Base-by-base conservation (phyloP, 2,329 filamentous ascomycete species). In the Apiospora sp. region DNA sequence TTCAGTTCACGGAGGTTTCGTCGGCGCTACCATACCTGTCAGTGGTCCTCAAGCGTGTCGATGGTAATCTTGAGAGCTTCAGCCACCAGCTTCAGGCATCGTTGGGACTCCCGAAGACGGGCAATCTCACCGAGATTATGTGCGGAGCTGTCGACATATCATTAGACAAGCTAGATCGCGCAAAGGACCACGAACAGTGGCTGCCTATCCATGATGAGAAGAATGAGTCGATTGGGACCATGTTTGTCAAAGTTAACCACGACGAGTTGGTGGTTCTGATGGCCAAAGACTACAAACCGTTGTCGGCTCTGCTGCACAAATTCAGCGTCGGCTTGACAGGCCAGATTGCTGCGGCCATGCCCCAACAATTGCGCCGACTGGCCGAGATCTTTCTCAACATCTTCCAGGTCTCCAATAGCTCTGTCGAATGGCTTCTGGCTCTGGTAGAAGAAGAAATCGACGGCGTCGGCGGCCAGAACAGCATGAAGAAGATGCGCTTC, bases 371-470 rank as follows among this genome's bases (percentile, higher is more conserved):
- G 46, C 92, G 93, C 71, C 88, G 90, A n/a, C 82, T 98, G 12
- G 93, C 95, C 2, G 95, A 98, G 79, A 91, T 93, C 41, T 90
- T 98, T 49, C 85, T 98, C 75, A 97, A 98, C 80, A 97, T 99
- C 70, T 99, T 96, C 78, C 96, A 99, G 80, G 95, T 97, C 3
- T 96, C 95, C 2, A 94, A 94, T 0, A 90, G 90, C 49, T 93
- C 94, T 2, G 89, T 89, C 61, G 94, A 98, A 73, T 99, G 96
- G 96, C 88, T 99, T 30, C 96, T 94, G 87, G 92, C 94, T 2
- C 86, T 99, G 54, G 94, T 98, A 0, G 96, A 99, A 82, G 96
- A 98, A 79, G 96, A 99, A 82, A 98, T 99, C 72, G 96, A 98
- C 79, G 96, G 96, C 0, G 92, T 96, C 24, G 91, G 94, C 71